Conservation (phyloP, 2,329 filamentous ascomycete genomes). For the Byssoonygena ceratinophila region DNA sequence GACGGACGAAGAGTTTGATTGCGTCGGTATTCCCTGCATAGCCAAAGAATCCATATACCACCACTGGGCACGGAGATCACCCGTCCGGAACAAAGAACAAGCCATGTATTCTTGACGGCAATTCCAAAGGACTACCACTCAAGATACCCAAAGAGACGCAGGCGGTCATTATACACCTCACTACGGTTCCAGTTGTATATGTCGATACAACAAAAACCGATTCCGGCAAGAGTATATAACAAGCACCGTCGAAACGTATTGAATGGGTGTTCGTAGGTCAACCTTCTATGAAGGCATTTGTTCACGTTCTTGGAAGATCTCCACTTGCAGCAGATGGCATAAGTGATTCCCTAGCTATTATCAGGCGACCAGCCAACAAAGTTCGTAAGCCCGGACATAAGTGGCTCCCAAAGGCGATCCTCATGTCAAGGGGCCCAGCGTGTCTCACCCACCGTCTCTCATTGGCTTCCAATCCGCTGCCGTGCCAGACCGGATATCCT, state of each 20-base stretch:
- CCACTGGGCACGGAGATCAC: conserved; percentile 18
- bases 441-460: conserved; percentile 44
- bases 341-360: conserved; percentile 17
- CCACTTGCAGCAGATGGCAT: conserved; percentile 18
- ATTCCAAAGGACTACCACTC: conserved; percentile 24
- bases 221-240: conserved; percentile 49
- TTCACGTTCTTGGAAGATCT: conserved; percentile 29
- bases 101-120: conserved; percentile 24
- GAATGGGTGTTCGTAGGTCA: conserved; percentile 37
- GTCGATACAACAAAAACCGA: conserved; percentile 28
- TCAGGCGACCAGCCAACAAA: background rate
- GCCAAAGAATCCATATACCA: background rate
- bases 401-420: conserved; percentile 42
- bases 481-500: conserved; percentile 46
- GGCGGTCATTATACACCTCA: conserved; percentile 43
- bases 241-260: conserved; percentile 6
- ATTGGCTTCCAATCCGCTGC: conserved; percentile 24
- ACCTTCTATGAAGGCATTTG: conserved; percentile 17
- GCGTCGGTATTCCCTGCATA: background rate
- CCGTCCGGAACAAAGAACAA: conserved; percentile 32
- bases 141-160: conserved; percentile 33
- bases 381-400: conserved; percentile 12
- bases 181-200: conserved; percentile 34
- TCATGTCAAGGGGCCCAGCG: conserved; percentile 40
- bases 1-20: background rate